Evolutionary conservation across 2,329 filamentous ascomycete genomes (phyloP).

Genomic region (Aureobasidium namibiae): DNA sequence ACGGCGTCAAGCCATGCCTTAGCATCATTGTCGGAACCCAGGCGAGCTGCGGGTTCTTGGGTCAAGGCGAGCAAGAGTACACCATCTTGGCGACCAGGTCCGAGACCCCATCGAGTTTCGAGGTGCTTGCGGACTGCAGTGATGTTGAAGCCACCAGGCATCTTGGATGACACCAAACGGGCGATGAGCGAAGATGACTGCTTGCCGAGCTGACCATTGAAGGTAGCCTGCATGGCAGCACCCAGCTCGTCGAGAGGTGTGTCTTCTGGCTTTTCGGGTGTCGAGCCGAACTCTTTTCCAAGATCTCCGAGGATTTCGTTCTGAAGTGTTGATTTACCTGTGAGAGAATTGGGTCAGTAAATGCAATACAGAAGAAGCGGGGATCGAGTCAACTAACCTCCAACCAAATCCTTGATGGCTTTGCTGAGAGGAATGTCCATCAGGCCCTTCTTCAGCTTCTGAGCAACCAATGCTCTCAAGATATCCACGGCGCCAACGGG

Average conservation of each 20-base stretch:
- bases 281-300: constrained; percentile 96
- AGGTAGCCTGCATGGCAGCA: constrained; percentile 94
- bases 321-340: constrained; percentile 95
- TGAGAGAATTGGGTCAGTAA: background rate
- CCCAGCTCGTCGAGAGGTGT: constrained; percentile 91
- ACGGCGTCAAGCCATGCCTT: constrained; percentile 88
- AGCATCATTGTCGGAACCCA: constrained; percentile 82
- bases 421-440: constrained; percentile 86
- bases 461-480: constrained; percentile 79
- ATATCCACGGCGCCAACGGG: constrained; percentile 87
- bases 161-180: constrained; percentile 93
- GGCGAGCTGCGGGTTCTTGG: constrained; percentile 80
- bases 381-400: constrained; percentile 56
- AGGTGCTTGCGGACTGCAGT: constrained; percentile 91
- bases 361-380: background rate
- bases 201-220: constrained; percentile 96
- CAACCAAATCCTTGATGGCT: constrained; percentile 96
- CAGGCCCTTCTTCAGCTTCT: constrained; percentile 94
- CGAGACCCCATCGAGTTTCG: constrained; percentile 87
- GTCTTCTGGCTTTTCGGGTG: constrained; percentile 97
- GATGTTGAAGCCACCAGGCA: constrained; percentile 99
- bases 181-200: constrained; percentile 90
- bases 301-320: constrained; percentile 98
- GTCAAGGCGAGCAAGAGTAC: constrained; percentile 82
- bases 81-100: constrained; percentile 79